These are phyloP conservation scores for Limonomyces culmigenus DNA, from an alignment of 1,284 basidiomycete species.

Conservation along the genomic window DNA sequence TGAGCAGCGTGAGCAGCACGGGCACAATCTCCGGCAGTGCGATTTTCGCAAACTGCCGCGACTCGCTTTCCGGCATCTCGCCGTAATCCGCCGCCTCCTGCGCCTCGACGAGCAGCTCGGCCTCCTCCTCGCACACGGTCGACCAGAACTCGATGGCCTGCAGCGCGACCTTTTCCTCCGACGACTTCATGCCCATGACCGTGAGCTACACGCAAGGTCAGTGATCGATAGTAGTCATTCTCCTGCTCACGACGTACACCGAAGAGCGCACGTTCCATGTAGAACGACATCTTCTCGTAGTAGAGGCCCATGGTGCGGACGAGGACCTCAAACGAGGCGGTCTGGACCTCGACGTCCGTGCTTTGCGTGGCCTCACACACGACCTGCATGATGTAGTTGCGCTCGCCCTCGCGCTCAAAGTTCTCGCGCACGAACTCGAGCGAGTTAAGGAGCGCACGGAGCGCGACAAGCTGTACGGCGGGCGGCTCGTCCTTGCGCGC, in stretches of 20 bases:
- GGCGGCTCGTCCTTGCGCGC: conserved; percentile 93
- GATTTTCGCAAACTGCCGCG: conserved; percentile 85
- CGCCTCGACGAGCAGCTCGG: conserved; percentile 83
- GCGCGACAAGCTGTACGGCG: conserved; percentile 94
- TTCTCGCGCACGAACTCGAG: conserved; percentile 97
- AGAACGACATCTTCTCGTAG: conserved; percentile 98
- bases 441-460: conserved; percentile 89
- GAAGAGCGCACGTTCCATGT: conserved; percentile 98
- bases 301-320: conserved; percentile 97
- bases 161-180: conserved; percentile 80
- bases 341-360: conserved; percentile 62
- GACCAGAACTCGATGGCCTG: conserved; percentile 99
- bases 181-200: conserved; percentile 95
- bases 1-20: conserved; percentile 79
- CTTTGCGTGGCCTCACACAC: conserved; percentile 98
- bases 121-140: conserved; percentile 96
- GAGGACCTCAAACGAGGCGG: conserved; percentile 88
- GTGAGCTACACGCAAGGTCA: conserved; percentile 52
- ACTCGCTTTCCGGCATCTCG: conserved; percentile 79
- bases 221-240: conserved; percentile 14
- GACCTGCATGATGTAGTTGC: conserved; percentile 99
- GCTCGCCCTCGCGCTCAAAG: conserved; percentile 96
- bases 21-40: conserved; percentile 92
- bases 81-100: conserved; percentile 87
- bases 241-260: conserved; percentile 49